Base-by-base conservation (phyloP, 192 early-diverging fungal species). In the Gaertneriomyces sp. region DNA sequence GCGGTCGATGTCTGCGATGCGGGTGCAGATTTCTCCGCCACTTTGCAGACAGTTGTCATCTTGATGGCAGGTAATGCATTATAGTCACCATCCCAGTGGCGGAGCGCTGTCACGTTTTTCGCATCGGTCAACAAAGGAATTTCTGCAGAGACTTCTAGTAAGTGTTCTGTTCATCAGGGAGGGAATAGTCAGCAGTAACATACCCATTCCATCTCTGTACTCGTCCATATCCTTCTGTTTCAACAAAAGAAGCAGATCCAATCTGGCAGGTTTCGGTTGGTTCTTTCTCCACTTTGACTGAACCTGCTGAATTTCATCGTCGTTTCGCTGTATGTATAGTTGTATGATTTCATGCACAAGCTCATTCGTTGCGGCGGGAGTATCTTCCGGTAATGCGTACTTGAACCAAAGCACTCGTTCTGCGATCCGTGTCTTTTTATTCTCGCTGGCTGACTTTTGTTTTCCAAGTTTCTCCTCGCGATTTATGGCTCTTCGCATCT, bases 331-430 rank as follows among this genome's bases (percentile, higher is more conserved):
- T 53, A 90, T 78, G 54, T 87, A 90, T 76, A 75, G 77, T 42
- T 69, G 20, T 57, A 80, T 70, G 33, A 79, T 50, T 7, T 82
- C 74, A 47, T 84, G 78, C 41, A 79, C 74, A 4, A 72, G 46
- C 52, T 84, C 75, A 8, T 53, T 64, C 8, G 73, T 72, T 14
- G 77, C 72, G 1, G 42, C 63, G n/a, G 17, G 33, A 6, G 72
- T 58, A 10, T 66, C 75, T 42, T 79, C 72, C n/a, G 76, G 79
- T 50, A 87, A 61, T 46, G 79, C 83, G 69, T 81, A 81, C 40
- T 82, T 79, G 76, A 90, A 90, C 80, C 80, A 90, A 14, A 85
- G 74, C 20, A 85, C 60, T 17, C 81, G 79, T 46, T 89, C 85
- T 1, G 81, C 88, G 5, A 63, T 59, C 5, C 66, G 44, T 51